Percentiles rank a stretch among this genome's conserved stretches.
phyloP scores from a whole-genome alignment of 1,284 basidiomycete species.

The Abortiporus biennis region DNA sequence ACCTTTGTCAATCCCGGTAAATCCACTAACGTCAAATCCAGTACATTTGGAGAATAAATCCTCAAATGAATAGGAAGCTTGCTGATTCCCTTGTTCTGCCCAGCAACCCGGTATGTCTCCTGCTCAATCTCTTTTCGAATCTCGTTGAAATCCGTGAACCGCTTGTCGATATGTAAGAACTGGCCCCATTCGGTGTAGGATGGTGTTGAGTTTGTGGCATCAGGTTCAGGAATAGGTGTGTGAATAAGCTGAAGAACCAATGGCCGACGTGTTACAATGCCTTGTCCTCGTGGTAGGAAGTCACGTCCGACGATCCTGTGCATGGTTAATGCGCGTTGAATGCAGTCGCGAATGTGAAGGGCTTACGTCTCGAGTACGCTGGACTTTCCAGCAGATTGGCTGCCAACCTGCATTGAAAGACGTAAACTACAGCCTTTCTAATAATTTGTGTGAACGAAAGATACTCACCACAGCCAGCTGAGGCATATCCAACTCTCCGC shows the following conservation, averaged over 20 bases:
- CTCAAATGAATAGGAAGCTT: conserved; percentile 92
- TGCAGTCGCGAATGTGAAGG: neutral
- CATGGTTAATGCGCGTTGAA: neutral
- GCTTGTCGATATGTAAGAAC: conserved; percentile 94
- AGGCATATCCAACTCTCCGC: conserved; percentile 83
- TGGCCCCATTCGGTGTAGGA: conserved; percentile 86
- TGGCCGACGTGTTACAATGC: conserved; percentile 94
- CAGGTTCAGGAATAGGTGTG: conserved; percentile 54
- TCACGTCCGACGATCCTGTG: conserved; percentile 88
- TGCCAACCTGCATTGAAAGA: conserved; percentile 70
- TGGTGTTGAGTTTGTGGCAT: conserved; percentile 21
- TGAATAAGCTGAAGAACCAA: conserved; percentile 95
- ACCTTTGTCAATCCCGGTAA: conserved; percentile 95
- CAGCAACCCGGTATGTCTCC: conserved; percentile 96
- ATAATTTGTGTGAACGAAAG: neutral
- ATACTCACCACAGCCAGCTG: conserved; percentile 67
- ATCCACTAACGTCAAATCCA: conserved; percentile 95
- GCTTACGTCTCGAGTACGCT: conserved; percentile 82
- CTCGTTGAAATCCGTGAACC: conserved; percentile 93
- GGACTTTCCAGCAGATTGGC: conserved; percentile 82
- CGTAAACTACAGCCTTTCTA: neutral
- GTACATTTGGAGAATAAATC: conserved; percentile 92
- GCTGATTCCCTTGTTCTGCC: conserved; percentile 98
- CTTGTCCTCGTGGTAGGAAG: conserved; percentile 90
- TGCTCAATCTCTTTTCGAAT: conserved; percentile 96